phyloP scores from a whole-genome alignment of 495 filamentous ascomycete species.

The Viridothelium virens region DNA sequence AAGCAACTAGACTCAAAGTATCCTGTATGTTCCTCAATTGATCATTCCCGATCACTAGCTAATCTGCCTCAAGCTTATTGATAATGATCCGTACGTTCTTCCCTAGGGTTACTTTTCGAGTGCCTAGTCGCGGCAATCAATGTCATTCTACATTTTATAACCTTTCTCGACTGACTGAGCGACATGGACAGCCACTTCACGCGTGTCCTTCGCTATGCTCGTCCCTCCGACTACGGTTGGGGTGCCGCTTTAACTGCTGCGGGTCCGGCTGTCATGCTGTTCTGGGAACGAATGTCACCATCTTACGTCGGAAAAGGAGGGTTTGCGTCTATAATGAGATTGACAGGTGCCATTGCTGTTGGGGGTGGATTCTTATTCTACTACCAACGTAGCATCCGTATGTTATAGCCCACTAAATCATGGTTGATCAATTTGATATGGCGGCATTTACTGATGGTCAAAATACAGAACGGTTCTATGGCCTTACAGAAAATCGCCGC shows the following conservation, averaged over 20 bases:
- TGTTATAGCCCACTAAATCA: slow-evolving; percentile 19
- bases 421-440: background rate
- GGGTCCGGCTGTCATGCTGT: slow-evolving; percentile 63
- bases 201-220: slow-evolving; percentile 79
- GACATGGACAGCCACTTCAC: slow-evolving; percentile 64
- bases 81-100: slow-evolving; percentile 81
- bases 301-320: slow-evolving; percentile 72
- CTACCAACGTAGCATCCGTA: slow-evolving; percentile 66
- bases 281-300: slow-evolving; percentile 75
- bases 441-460: slow-evolving; percentile 22
- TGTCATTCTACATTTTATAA: too few relatives aligned
- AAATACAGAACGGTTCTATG: slow-evolving; percentile 66
- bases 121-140: background rate
- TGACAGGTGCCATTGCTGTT: slow-evolving; percentile 60
- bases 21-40: slow-evolving; percentile 53
- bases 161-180: slow-evolving; percentile 14
- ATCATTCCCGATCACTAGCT: slow-evolving; percentile 15
- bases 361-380: slow-evolving; percentile 69
- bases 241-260: slow-evolving; percentile 56
- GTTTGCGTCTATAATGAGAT: slow-evolving; percentile 73
- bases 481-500: slow-evolving; percentile 79
- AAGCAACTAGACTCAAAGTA: slow-evolving; percentile 69
- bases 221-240: slow-evolving; percentile 68
- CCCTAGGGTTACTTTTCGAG: slow-evolving; percentile 16
- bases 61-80: slow-evolving; percentile 66